Evolutionary conservation across 305 asterid species (phyloP), one percentile per base, ranked within the genome.

Genomic region (Fraxinus platypoda): DNA sequence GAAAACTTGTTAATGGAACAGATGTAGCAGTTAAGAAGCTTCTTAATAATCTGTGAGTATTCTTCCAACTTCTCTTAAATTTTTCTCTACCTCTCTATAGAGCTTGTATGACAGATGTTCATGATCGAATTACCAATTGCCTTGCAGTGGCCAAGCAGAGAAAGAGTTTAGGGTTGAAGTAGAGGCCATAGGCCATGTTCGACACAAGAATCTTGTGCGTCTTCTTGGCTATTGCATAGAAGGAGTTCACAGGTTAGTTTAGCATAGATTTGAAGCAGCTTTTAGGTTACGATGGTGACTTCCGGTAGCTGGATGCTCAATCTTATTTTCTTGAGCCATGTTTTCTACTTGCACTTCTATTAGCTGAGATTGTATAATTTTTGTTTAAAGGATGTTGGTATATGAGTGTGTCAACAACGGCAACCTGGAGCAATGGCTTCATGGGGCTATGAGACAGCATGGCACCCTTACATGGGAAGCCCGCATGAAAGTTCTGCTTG

Each of bases 391-490:
- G 89, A 92, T 96, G 98, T 81, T 96, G 91, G 99, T 94, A n/a
- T 96, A 96, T 30, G 99, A 96, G 87, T 96, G 92, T 76, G 98
- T 96, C 78, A 93, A 91, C 89, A 96, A 94, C 23, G 99, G 99
- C 57, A 94, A 94, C 85, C 87, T 96, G 76, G 99, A 96, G 82
- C 99, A 96, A 74, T 96, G 99, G 99, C 98, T 96, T 87, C 99
- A 94, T 80, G 99, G 98, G 82, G 94, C 94, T 54, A 91, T 94
- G 97, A 87, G 94, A 87, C 97, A 92, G 75, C 87, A 89, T 11
- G 97, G 99, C 19, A 89, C 89, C 37, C 89, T 96, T 74, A 92
- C 97, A 77, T 96, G 99, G 99, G 98, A 96, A 85, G 95, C 97
- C 33, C 98, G 99, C 0, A 89, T 96, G 93, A 94, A 94, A 90